phyloP scores from a whole-genome alignment of 495 filamentous ascomycete species.

The Penicillium psychrofluorescens region DNA sequence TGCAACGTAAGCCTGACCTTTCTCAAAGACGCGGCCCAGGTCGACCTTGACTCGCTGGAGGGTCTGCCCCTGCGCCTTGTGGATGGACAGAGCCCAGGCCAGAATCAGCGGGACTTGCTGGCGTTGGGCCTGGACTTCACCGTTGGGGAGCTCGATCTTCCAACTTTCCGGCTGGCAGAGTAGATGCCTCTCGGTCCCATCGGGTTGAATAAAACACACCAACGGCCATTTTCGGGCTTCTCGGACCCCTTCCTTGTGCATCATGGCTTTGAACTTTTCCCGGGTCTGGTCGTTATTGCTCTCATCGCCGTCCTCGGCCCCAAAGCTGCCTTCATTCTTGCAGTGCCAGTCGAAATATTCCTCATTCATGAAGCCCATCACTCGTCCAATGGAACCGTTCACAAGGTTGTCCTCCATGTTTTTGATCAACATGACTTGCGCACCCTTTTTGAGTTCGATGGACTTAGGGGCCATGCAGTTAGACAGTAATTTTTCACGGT shows the following conservation, averaged over 20 bases:
- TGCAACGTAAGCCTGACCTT: slow-evolving; percentile 63
- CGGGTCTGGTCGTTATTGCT: slow-evolving; percentile 38
- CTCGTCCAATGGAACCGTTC: slow-evolving; percentile 85
- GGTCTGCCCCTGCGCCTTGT: slow-evolving; percentile 97
- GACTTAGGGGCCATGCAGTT: slow-evolving; percentile 87
- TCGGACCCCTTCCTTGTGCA: slow-evolving; percentile 26
- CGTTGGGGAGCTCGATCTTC: slow-evolving; percentile 95
- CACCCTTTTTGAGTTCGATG: slow-evolving; percentile 79
- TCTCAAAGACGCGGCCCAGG: slow-evolving; percentile 86
- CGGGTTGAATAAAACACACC: slow-evolving; percentile 71
- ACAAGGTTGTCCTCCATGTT: slow-evolving; percentile 92
- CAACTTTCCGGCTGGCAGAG: slow-evolving; percentile 82
- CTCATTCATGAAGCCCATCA: slow-evolving; percentile 82
- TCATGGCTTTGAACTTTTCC: slow-evolving; percentile 41
- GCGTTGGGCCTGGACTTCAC: slow-evolving; percentile 81
- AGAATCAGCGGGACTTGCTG: slow-evolving; percentile 67
- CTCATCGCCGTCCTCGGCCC: slow-evolving; percentile 29
- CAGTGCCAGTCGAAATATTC: slow-evolving; percentile 61
- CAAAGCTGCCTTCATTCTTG: slow-evolving; percentile 48
- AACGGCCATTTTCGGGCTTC: slow-evolving; percentile 59
- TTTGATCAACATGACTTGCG: slow-evolving; percentile 99
- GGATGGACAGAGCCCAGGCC: slow-evolving; percentile 94
- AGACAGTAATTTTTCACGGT: slow-evolving; percentile 69
- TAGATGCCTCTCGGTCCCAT: slow-evolving; percentile 69
- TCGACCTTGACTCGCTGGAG: slow-evolving; percentile 93